phyloP scores from a whole-genome alignment of 2,329 filamentous ascomycete genomes.

The Xylariaceae sp. region DNA sequence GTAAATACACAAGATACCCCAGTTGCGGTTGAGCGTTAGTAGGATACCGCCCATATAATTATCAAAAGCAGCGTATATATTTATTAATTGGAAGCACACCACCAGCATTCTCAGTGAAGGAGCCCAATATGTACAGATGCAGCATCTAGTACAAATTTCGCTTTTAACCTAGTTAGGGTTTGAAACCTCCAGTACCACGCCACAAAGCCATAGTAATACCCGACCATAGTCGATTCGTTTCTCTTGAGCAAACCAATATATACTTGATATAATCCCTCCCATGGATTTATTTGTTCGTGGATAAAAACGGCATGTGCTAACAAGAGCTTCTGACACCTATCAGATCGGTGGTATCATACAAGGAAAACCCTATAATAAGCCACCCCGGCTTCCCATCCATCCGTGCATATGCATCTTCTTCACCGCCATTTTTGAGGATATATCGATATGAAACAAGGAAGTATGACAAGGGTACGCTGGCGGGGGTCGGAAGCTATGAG shows the following conservation, averaged over 20 bases:
- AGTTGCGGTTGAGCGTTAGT: too few relatives aligned
- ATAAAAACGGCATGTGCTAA: neutral
- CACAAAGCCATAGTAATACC: conserved; percentile 11
- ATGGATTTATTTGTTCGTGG: neutral
- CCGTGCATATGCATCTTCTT: conserved; percentile 10
- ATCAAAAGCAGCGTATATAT: too few relatives aligned
- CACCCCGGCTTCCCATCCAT: conserved; percentile 2
- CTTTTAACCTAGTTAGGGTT: neutral
- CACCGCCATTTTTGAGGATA: neutral
- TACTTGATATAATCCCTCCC: conserved; percentile 1
- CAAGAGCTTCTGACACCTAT: neutral
- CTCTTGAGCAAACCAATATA: conserved; percentile 4
- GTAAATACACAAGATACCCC: neutral
- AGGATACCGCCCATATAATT: too few relatives aligned
- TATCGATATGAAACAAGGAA: conserved; percentile 1
- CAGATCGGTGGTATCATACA: conserved; percentile 21
- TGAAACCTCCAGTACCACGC: conserved; percentile 13
- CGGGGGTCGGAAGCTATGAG: conserved; percentile 17
- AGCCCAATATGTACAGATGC: too few relatives aligned
- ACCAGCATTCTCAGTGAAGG: too few relatives aligned
- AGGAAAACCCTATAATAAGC: neutral
- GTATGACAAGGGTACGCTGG: conserved; percentile 11
- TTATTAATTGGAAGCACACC: too few relatives aligned
- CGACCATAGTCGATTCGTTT: conserved; percentile 4
- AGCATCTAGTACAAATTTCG: too few relatives aligned